Evolutionary conservation across 177 flowering plant species (phyloP).

Genomic region (Tripterygium wilfordii): DNA sequence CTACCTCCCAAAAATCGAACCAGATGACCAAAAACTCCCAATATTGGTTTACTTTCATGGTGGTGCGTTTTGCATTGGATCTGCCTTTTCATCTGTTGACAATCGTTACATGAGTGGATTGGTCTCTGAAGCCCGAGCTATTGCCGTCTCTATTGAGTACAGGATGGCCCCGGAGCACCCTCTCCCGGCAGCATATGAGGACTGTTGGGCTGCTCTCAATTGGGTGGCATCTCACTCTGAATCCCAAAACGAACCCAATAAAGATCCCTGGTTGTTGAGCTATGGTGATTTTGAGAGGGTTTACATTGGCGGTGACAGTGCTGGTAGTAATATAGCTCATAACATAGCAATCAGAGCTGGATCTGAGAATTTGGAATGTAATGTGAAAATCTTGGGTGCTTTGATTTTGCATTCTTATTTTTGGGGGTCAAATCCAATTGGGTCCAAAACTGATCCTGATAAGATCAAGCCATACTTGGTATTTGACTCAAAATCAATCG

Average conservation of each 20-base stretch:
- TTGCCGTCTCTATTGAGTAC: constrained; percentile 36
- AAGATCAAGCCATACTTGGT: background rate
- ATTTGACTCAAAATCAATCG: constrained; percentile 14
- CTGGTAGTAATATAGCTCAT: constrained; percentile 38
- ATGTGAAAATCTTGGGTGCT: constrained; percentile 19
- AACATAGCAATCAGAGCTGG: constrained; percentile 21
- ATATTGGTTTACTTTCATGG: constrained; percentile 44
- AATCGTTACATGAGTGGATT: constrained; percentile 21
- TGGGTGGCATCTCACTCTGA: constrained; percentile 29
- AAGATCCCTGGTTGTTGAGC: constrained; percentile 30
- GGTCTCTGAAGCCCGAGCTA: constrained; percentile 12
- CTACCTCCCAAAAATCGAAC: constrained; percentile 29
- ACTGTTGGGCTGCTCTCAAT: constrained; percentile 31
- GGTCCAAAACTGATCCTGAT: constrained; percentile 10
- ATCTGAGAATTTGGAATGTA: constrained; percentile 2
- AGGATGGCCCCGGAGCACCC: constrained; percentile 36
- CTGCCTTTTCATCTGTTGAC: constrained; percentile 23
- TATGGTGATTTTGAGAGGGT: constrained; percentile 26
- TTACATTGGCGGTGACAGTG: constrained; percentile 46
- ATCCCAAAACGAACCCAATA: background rate
- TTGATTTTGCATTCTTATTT: constrained; percentile 32
- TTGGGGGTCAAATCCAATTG: constrained; percentile 32
- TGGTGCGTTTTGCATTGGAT: constrained; percentile 42
- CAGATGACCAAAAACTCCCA: constrained; percentile 23
- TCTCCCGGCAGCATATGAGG: constrained; percentile 35